Evolutionary conservation across 805 yeast species (phyloP), one percentile per base, ranked within the genome.

Genomic region (Brettanomyces bruxellensis): DNA sequence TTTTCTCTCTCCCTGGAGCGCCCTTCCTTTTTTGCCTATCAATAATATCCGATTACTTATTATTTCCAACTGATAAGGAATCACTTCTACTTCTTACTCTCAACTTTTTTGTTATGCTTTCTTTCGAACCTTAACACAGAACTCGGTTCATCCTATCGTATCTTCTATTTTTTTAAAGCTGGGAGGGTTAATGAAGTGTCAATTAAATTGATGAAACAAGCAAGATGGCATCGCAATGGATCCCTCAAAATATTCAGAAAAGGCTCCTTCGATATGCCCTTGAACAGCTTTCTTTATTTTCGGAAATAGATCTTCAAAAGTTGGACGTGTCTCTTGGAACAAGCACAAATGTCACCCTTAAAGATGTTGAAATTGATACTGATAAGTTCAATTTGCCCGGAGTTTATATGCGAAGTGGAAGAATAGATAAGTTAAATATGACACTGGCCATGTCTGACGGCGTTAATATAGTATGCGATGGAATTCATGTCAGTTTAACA

Each of bases 181-280:
- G 18, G 18, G 18, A 18, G 1, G 18, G 18, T 18, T 18, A 18
- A 18, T 18, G 18, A 18, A 18, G 18, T 18, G 18, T 18, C 23
- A 24, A 36, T 25, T 12, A 14, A 22, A n/a, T 40, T 24, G 24
- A 18, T 38, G 9, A 38, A 38, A 7, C 32, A 7, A 28, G 11
- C 32, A 28, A 28, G n/a, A 61, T 59, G 64, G 58, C 59, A 39
- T 71, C 59, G 55, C 67, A 55, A 58, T 87, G 95, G 95, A 73
- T 86, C 62, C 91, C 95, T 5, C 91, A 83, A 61, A 86, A 84
- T 63, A 71, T 90, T 38, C 96, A 89, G 57, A 84, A 86, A 65
- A 71, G 95, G 55, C 74, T 89, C 36, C 75, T 90, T 39, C 78
- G 85, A 39, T 88, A 87, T 62, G 78, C 89, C 4, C 73, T 90